Percentiles rank a stretch among this genome's conserved stretches.
These are phyloP conservation scores for Megacollybia marginata DNA, from an alignment of 768 basidiomycete genomes.

Conservation along the genomic window DNA sequence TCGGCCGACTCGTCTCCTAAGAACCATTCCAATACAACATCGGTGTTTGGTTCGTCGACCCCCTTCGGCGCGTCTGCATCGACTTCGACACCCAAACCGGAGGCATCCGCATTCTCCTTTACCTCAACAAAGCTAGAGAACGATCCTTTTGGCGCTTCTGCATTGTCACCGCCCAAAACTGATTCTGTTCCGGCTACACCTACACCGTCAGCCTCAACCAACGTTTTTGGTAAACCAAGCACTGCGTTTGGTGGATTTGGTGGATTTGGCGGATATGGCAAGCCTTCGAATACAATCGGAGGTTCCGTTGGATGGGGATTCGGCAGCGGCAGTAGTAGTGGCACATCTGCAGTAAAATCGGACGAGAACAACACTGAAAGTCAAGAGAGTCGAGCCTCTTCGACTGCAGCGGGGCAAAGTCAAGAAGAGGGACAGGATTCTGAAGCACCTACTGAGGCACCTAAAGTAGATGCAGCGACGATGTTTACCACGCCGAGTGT, in stretches of 20 bases:
- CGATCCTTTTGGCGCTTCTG: conserved; percentile 1
- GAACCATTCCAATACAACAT: conserved; percentile 2
- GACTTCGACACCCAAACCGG: conserved; percentile 1
- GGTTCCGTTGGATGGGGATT: background rate
- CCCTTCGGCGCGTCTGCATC: conserved; percentile 8
- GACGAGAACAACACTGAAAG: background rate
- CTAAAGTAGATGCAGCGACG: conserved; percentile 4
- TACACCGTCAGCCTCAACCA: conserved; percentile 1
- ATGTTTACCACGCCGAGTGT: conserved; percentile 10
- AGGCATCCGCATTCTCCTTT: conserved; percentile 3
- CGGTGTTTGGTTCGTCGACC: conserved; percentile 1
- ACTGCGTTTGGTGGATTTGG: conserved; percentile 19
- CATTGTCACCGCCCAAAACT: conserved; percentile 1
- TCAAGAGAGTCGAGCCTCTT: background rate
- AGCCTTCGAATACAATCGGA: conserved; percentile 7
- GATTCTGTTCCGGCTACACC: conserved; percentile 6
- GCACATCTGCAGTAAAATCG: background rate
- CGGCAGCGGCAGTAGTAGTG: background rate
- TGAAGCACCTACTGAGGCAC: conserved; percentile 15
- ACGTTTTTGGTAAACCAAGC: background rate
- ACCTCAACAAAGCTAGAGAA: conserved; percentile 6
- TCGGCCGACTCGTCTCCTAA: background rate
- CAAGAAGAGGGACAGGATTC: conserved; percentile 16
- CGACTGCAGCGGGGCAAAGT: conserved; percentile 5
- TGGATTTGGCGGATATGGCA: conserved; percentile 15